Evolutionary conservation across 805 yeast genomes (phyloP), one percentile per base, ranked within the genome.

Genomic region (Vanderwaltozyma tropicalis): DNA sequence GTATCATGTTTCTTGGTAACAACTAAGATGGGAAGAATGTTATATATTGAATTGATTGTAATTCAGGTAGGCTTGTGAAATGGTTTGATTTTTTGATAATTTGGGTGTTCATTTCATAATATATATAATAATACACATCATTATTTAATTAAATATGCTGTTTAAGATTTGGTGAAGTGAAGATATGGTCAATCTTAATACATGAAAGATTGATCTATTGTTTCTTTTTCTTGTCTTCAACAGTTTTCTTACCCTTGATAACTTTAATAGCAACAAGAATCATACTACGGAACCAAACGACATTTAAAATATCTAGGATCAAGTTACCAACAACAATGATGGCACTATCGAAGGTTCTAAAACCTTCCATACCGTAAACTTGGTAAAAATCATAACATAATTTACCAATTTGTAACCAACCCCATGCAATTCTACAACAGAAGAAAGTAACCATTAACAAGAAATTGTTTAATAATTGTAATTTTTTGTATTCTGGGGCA

Each of bases 241-340:
- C 27, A 13, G 12, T 33, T 4, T 17, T 26, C 24, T 31, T 34
- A 13, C 42, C 41, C n/a, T 29, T 41, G 9, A 47, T 20, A 9
- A 42, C 34, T n/a, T 68, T 69, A 32, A 52, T 53, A 6, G 89
- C 89, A 35, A 82, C 69, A 26, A 50, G 45, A 12, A 84, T 57
- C 96, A 87, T 87, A 50, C 80, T 80, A 41, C 68, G 57, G 61
- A 87, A 85, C 96, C 96, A 87, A 48, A 68, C 68, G 16, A 80
- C 57, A 57, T 87, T 87, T 53, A 87, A 68, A 7, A 62, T 43
- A 52, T 82, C 75, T 44, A 87, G 72, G 13, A 75, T 63, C 11
- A 74, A 40, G 57, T 87, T 86, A 35, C 64, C 55, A 44, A 74
- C 58, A 8, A 58, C 50, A n/a, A 59, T 49, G 18, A 61, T 37